These are phyloP conservation scores for Exophiala mesophila DNA, from an alignment of 2,329 filamentous ascomycete species.

Conservation along the genomic window DNA sequence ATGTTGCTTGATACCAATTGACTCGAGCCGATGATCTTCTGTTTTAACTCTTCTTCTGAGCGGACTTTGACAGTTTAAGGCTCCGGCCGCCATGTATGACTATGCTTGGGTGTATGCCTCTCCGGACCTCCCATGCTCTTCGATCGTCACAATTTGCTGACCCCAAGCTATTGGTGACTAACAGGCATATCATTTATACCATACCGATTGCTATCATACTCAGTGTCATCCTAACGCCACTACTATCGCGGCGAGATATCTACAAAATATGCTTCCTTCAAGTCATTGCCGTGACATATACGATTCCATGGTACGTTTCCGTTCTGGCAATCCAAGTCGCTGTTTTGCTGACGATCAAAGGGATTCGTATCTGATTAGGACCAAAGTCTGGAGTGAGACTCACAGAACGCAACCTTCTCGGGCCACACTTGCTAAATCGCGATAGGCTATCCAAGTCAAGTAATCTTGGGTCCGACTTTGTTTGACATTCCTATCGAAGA, in stretches of 20 bases:
- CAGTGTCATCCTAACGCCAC: conserved; percentile 55
- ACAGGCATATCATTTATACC: conserved; percentile 62
- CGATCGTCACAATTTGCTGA: conserved; percentile 2
- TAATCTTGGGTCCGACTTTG: conserved; percentile 58
- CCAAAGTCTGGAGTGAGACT: conserved; percentile 55
- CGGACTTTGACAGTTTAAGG: neutral
- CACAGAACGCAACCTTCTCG: neutral
- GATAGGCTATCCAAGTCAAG: conserved; percentile 59
- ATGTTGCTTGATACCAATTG: neutral
- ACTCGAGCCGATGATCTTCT: neutral
- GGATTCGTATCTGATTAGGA: conserved; percentile 67
- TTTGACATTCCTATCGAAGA: conserved; percentile 66
- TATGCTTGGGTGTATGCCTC: conserved; percentile 59
- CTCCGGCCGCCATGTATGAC: conserved; percentile 34
- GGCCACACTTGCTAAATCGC: conserved; percentile 11
- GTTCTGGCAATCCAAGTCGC: neutral
- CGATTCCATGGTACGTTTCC: conserved; percentile 58
- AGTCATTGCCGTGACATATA: conserved; percentile 60
- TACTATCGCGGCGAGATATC: conserved; percentile 58
- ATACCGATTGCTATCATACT: conserved; percentile 59
- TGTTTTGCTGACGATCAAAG: conserved; percentile 8
- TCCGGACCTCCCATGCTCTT: too few species aligned
- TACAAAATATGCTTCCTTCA: conserved; percentile 60
- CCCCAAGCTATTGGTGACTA: too few species aligned
- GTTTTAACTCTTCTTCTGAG: neutral